Evolutionary conservation across 2,329 filamentous ascomycete species (phyloP).

Genomic region (Pezicula carpinea): DNA sequence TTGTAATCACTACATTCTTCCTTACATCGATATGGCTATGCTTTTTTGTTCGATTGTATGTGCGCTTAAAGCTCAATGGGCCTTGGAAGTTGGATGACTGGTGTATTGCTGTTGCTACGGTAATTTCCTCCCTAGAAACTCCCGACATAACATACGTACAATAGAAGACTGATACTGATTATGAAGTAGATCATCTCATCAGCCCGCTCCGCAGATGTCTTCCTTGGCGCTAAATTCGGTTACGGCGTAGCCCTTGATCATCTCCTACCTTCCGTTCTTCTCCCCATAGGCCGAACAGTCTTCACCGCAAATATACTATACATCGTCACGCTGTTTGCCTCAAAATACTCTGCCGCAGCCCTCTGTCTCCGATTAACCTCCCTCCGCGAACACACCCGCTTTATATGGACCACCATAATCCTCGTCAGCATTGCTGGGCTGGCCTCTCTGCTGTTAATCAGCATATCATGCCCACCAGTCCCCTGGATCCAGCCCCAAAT

Average conservation of each 20-base stretch:
- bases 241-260: neutral
- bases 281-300: neutral
- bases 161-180: neutral
- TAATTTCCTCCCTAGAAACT: neutral
- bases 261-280: neutral
- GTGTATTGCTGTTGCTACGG: slow-evolving; percentile 1
- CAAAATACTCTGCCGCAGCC: neutral
- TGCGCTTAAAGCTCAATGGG: slow-evolving; percentile 1
- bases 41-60: neutral
- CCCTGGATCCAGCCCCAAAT: neutral
- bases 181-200: neutral
- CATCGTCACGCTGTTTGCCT: neutral
- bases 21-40: neutral
- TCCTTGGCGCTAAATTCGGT: neutral
- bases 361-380: neutral
- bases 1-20: slow-evolving; percentile 2
- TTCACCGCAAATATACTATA: neutral
- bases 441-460: neutral
- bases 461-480: neutral
- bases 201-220: neutral
- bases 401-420: neutral
- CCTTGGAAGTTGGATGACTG: slow-evolving; percentile 3
- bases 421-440: neutral
- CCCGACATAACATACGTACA: neutral
- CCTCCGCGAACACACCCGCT: neutral